Percentiles rank a stretch among this genome's conserved stretches.
phyloP scores from a whole-genome alignment of 345 rosid genomes.

The Kandelia obovata region DNA sequence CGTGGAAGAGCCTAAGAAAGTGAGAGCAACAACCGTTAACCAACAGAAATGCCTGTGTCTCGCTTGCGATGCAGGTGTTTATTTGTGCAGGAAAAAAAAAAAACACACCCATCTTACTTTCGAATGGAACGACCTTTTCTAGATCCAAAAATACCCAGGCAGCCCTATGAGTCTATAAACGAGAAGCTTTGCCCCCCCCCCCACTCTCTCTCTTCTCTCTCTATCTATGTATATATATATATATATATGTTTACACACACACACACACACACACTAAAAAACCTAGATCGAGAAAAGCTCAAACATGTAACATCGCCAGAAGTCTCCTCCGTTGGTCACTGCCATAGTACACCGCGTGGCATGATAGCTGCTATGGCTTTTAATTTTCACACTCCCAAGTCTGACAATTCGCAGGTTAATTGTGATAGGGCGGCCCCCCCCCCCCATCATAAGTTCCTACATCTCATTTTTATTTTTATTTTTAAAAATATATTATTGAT shows the following conservation, averaged over 20 bases:
- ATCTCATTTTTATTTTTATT: no score
- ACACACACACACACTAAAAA: no score
- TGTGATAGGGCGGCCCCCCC: constrained; percentile 8
- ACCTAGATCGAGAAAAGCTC: constrained; percentile 6
- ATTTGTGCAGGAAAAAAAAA: background rate
- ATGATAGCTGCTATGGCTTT: constrained; percentile 15
- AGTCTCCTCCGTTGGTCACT: constrained; percentile 5
- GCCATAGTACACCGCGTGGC: constrained; percentile 26
- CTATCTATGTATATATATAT: no score
- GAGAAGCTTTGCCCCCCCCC: background rate
- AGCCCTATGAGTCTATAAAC: constrained; percentile 15
- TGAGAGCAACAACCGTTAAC: background rate
- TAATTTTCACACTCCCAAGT: constrained; percentile 14
- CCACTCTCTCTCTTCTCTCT: no score
- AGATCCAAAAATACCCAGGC: constrained; percentile 27
- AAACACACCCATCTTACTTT: background rate
- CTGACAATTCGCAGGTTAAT: constrained; percentile 23
- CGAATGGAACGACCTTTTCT: constrained; percentile 4
- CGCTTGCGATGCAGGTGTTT: background rate
- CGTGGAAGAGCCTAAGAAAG: background rate
- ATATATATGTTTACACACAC: no score
- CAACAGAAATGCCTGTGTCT: background rate
- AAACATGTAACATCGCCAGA: background rate
- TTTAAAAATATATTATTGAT: no score
- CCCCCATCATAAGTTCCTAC: no score